Conservation (phyloP, 108 stramenopile genomes). For the Fistulifera pelliculosa region DNA sequence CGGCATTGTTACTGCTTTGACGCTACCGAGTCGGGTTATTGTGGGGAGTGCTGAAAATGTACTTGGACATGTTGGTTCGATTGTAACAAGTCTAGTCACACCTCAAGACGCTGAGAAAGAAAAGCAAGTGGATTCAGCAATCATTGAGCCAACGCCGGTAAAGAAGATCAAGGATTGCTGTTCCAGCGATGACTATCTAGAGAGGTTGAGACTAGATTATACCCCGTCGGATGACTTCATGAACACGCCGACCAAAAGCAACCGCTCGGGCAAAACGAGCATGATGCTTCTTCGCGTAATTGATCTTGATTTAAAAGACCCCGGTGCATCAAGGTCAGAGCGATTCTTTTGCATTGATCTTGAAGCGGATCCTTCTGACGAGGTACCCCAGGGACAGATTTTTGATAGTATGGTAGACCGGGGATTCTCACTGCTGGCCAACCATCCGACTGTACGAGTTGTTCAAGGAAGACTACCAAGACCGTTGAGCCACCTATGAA, state of each 20-base stretch:
- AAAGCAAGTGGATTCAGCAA: not conserved
- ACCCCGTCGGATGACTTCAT: not conserved
- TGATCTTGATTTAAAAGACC: conserved; percentile 14
- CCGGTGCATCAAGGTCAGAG: not conserved
- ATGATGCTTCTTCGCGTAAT: conserved; percentile 31
- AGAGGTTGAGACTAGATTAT: conserved; percentile 31
- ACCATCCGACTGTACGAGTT: conserved; percentile 8
- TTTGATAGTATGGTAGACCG: conserved; percentile 12
- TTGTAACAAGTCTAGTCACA: not conserved
- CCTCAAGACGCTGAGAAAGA: not conserved
- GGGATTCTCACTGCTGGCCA: conserved; percentile 4
- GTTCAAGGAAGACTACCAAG: not conserved
- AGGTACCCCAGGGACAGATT: conserved; percentile 18
- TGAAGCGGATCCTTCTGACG: conserved; percentile 13
- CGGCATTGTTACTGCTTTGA: no score
- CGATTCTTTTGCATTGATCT: not conserved
- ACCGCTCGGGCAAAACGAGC: not conserved
- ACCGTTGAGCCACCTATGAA: not conserved
- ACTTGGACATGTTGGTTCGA: conserved; percentile 1
- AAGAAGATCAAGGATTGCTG: not conserved
- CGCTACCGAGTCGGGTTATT: no score
- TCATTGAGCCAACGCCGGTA: not conserved
- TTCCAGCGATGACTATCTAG: conserved; percentile 14
- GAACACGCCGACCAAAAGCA: not conserved
- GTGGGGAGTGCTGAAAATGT: no score